Conservation (phyloP, 2,329 filamentous ascomycete species). For the Penicillium hesseltinei region DNA sequence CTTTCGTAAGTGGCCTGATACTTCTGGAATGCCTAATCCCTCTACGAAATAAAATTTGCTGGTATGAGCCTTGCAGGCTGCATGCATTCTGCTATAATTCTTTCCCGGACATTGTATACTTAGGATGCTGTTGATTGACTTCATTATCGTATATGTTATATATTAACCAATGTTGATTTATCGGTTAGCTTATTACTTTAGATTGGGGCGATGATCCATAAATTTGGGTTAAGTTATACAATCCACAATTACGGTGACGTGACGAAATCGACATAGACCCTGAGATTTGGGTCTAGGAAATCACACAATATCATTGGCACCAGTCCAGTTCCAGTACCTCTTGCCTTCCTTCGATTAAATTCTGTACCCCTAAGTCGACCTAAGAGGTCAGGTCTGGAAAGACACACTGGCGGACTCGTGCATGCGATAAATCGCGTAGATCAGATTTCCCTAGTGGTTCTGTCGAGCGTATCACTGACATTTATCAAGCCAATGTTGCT, state of each 20-base stretch:
- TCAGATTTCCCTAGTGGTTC: background rate
- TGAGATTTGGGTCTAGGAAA: background rate
- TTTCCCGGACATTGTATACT: background rate
- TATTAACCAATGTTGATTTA: background rate
- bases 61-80: background rate
- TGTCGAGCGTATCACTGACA: background rate
- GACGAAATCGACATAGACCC: background rate
- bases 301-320: too few species aligned
- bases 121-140: background rate
- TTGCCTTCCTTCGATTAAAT: background rate
- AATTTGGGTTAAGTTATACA: background rate
- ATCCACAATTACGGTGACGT: background rate
- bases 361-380: background rate
- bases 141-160: background rate
- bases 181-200: background rate
- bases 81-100: background rate
- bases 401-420: background rate
- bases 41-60: conserved; percentile 9
- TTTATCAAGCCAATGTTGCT: background rate
- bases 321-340: background rate
- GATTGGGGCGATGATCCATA: background rate
- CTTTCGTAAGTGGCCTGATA: conserved; percentile 49
- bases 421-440: background rate
- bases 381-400: background rate
- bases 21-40: conserved; percentile 16